phyloP scores from a whole-genome alignment of 2,329 filamentous ascomycete species.

The Geosmithia flava region DNA sequence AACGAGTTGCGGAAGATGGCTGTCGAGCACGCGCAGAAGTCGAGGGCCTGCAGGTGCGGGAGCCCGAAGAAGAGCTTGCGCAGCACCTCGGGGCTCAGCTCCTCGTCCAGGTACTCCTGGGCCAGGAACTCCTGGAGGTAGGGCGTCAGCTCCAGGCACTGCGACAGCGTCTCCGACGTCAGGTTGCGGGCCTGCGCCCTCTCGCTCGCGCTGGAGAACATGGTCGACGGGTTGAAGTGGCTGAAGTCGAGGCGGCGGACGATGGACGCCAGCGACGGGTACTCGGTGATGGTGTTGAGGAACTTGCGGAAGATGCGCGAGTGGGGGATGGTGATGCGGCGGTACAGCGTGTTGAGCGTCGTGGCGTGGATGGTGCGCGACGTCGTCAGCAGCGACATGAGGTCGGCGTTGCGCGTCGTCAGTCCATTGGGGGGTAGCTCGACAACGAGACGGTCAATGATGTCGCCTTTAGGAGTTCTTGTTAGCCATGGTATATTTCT shows the following conservation, averaged over 20 bases:
- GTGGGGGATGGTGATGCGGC: constrained; percentile 71
- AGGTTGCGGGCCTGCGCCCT: constrained; percentile 64
- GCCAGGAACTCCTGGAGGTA: constrained; percentile 66
- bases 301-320: constrained; percentile 77
- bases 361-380: constrained; percentile 63
- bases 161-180: constrained; percentile 58
- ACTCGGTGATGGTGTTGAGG: constrained; percentile 52
- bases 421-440: constrained; percentile 63
- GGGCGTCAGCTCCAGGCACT: constrained; percentile 60
- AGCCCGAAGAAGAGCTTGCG: constrained; percentile 58
- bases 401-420: constrained; percentile 63
- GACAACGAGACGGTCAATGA: constrained; percentile 62
- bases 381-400: constrained; percentile 64
- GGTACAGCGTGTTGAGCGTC: constrained; percentile 64
- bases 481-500: constrained; percentile 25
- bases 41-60: constrained; percentile 52
- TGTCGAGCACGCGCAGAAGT: constrained; percentile 68
- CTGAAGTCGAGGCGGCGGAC: constrained; percentile 74
- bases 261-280: constrained; percentile 59
- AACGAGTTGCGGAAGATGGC: constrained; percentile 55
- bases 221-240: constrained; percentile 69
- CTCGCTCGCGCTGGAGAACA: constrained; percentile 65
- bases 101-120: constrained; percentile 71
- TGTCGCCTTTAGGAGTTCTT: constrained; percentile 28
- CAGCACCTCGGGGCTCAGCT: constrained; percentile 56